Conservation (phyloP, 1,284 basidiomycete species). For the Porphyrellus sp. region DNA sequence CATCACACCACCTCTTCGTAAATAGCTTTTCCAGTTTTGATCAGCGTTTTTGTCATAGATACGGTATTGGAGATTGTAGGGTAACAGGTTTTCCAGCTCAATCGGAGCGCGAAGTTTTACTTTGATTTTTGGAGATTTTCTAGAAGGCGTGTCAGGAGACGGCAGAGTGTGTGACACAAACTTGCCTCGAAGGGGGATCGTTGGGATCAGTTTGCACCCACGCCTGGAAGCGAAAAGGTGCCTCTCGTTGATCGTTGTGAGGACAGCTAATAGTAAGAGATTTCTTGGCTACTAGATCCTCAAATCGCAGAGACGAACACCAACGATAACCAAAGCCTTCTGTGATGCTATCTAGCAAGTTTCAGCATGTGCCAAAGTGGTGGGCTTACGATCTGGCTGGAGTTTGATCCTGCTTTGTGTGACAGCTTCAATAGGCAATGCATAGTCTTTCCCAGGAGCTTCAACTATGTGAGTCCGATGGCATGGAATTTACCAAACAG, state of each 20-base stretch:
- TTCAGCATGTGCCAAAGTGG: conserved; percentile 3
- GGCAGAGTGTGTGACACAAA: neutral
- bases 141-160: conserved; percentile 33
- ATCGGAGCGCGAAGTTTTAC: conserved; percentile 92
- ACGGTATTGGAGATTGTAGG: conserved; percentile 93
- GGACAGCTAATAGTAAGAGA: conserved; percentile 85
- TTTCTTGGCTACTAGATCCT: conserved; percentile 80
- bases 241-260: conserved; percentile 79
- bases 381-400: conserved; percentile 83
- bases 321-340: conserved; percentile 95
- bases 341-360: conserved; percentile 33
- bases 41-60: conserved; percentile 96
- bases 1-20: conserved; percentile 92
- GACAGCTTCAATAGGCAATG: conserved; percentile 90
- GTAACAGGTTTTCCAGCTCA: conserved; percentile 94
- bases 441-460: conserved; percentile 86
- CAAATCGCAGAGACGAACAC: conserved; percentile 89
- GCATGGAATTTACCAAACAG: neutral
- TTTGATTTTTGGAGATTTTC: conserved; percentile 82
- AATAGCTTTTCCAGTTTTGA: conserved; percentile 89
- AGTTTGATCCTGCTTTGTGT: conserved; percentile 82
- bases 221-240: conserved; percentile 94
- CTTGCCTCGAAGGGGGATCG: conserved; percentile 60
- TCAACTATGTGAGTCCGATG: conserved; percentile 7
- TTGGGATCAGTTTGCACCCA: conserved; percentile 81